Percentiles rank a stretch among this genome's conserved stretches.
phyloP scores from a whole-genome alignment of 108 stramenopile genomes.

The Phaeodactylum tricornutum region DNA sequence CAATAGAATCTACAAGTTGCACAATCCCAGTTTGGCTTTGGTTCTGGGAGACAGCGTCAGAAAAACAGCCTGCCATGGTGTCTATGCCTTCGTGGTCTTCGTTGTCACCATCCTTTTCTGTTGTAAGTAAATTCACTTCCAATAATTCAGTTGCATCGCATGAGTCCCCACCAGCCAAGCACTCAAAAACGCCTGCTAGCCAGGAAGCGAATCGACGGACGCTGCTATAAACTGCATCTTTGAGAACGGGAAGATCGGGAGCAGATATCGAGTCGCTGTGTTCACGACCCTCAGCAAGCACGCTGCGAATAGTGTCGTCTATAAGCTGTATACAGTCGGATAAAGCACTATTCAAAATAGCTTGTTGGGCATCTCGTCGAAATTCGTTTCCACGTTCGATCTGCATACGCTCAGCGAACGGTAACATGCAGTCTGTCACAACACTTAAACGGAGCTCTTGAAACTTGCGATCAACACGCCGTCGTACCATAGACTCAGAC shows the following conservation, averaged over 20 bases:
- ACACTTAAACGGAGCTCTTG: slow-evolving; percentile 35
- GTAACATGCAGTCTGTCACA: slow-evolving; percentile 52
- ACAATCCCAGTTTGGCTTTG: background rate
- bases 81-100: background rate
- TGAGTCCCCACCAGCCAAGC: slow-evolving; percentile 58
- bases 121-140: slow-evolving; percentile 6
- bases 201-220: slow-evolving; percentile 51
- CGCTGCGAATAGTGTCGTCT: slow-evolving; percentile 69
- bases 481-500: slow-evolving; percentile 57
- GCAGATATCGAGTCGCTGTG: background rate
- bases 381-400: slow-evolving; percentile 9
- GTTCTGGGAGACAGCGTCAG: background rate
- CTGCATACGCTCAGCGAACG: slow-evolving; percentile 30
- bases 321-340: slow-evolving; percentile 74
- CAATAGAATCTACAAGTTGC: background rate
- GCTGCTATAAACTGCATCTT: slow-evolving; percentile 57
- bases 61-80: background rate
- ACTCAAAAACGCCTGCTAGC: slow-evolving; percentile 63
- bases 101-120: background rate
- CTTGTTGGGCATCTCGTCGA: slow-evolving; percentile 27
- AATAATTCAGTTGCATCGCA: slow-evolving; percentile 19
- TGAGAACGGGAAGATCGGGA: slow-evolving; percentile 45
- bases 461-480: slow-evolving; percentile 65
- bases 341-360: slow-evolving; percentile 49
- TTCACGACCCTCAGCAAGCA: slow-evolving; percentile 14